These are phyloP conservation scores for Claviceps sp. DNA, from an alignment of 2,329 filamentous ascomycete species.

Conservation along the genomic window DNA sequence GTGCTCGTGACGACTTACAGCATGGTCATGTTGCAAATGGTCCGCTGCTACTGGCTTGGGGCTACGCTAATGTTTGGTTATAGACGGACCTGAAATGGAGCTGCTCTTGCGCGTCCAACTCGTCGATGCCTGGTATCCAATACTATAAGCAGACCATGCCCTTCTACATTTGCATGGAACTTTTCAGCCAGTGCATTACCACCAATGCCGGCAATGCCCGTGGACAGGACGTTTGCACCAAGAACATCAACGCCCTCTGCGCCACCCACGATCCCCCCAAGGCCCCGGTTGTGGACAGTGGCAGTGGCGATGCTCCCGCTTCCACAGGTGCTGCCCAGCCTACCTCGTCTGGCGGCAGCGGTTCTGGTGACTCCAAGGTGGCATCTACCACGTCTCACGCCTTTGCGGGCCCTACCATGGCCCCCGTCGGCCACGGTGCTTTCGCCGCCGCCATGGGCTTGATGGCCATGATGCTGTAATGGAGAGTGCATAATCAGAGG, in stretches of 20 bases:
- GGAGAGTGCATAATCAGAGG: not conserved
- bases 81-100: conserved; percentile 29
- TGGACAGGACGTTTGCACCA: conserved; percentile 35
- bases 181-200: conserved; percentile 34
- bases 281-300: conserved; percentile 11
- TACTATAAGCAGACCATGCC: conserved; percentile 40
- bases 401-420: conserved; percentile 28
- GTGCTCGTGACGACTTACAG: not conserved
- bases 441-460: conserved; percentile 37
- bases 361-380: conserved; percentile 18
- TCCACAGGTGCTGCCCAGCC: conserved; percentile 14
- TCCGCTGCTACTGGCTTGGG: conserved; percentile 4
- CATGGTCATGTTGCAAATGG: not conserved
- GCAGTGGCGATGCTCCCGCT: conserved; percentile 11
- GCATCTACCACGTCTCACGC: conserved; percentile 13
- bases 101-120: conserved; percentile 36
- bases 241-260: conserved; percentile 33
- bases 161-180: conserved; percentile 36
- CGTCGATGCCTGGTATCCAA: conserved; percentile 35
- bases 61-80: conserved; percentile 1
- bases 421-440: conserved; percentile 28
- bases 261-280: conserved; percentile 24
- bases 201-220: conserved; percentile 26
- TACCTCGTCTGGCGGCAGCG: conserved; percentile 11
- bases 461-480: conserved; percentile 37